Evolutionary conservation across 1,139 yeast genomes (phyloP), one percentile per base, ranked within the genome.

Genomic region (Taphrina deformans): DNA sequence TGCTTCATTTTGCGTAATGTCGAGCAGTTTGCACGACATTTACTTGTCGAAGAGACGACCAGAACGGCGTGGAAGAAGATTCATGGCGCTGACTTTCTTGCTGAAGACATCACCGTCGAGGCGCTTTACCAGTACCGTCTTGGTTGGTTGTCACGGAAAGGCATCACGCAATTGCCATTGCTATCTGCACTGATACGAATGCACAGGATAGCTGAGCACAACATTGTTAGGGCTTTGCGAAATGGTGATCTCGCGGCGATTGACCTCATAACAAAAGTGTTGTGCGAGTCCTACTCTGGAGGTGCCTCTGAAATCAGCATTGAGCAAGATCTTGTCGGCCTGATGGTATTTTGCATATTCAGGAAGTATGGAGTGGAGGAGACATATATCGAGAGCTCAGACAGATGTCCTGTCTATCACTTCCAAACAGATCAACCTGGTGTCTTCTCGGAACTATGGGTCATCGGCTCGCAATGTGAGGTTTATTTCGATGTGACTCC

Each of bases 361-460:
- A n/a, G 58, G 9, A 53, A 53, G 48, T 53, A 53, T 21, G 58
- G 58, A n/a, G 58, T 53, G 3, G 58, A 53, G 35, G 58, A 53
- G 35, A 53, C 58, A 9, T 53, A 53, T 23, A 38, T 53, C 14
- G 58, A 53, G 35, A 53, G 58, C 48, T 53, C 58, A 12, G 58
- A 53, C 21, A 16, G 58, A 3, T 53, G 58, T n/a, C 58, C 58
- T 6, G 21, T 53, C 35, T 53, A 53, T 24, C 58, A 53, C 35
- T 53, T 53, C 27, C 58, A 53, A 33, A 53, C 29, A 6, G 58
- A 53, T 40, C 58, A 53, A 38, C 58, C 58, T 14, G 58, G 58
- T 10, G 58, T 53, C 23, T 53, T 53, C 48, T 53, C 58, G 1
- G 58, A 53, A 16, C 35, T 53, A 5, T 53, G 58, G 58, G 58